These are phyloP conservation scores for Fagus crenata DNA, from an alignment of 306 rosid genomes.

Conservation along the genomic window DNA sequence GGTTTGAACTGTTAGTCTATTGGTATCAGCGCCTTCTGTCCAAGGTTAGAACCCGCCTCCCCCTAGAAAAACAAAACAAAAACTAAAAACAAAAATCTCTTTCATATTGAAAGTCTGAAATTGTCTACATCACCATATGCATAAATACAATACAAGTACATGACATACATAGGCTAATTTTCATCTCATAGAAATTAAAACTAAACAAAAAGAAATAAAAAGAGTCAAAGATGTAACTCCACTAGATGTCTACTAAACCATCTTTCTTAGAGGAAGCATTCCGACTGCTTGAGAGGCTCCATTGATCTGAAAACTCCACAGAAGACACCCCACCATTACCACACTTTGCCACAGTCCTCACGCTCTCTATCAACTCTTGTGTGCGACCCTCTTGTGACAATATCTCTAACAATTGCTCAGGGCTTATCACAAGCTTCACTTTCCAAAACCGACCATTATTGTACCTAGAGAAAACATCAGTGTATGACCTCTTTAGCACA, in stretches of 20 bases:
- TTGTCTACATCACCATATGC: background rate
- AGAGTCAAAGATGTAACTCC: background rate
- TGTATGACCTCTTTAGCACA: slow-evolving; percentile 53
- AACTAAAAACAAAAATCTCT: background rate
- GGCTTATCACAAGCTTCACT: slow-evolving; percentile 76
- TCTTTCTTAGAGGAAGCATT: slow-evolving; percentile 53
- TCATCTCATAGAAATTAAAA: background rate
- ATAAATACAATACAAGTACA: background rate
- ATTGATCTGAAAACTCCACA: slow-evolving; percentile 63
- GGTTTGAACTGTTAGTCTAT: too few species aligned
- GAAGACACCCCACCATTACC: slow-evolving; percentile 39
- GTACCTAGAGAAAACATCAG: slow-evolving; percentile 45
- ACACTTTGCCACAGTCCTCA: slow-evolving; percentile 77
- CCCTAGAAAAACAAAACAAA: too few species aligned
- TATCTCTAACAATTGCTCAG: slow-evolving; percentile 63
- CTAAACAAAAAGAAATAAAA: background rate
- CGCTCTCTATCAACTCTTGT: slow-evolving; percentile 71
- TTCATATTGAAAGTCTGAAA: background rate
- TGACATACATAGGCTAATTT: background rate
- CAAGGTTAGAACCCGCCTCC: too few species aligned
- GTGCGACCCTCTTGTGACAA: slow-evolving; percentile 68
- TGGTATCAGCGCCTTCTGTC: too few species aligned
- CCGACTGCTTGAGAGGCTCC: slow-evolving; percentile 67
- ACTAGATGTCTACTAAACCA: slow-evolving; percentile 41
- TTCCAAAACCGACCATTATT: slow-evolving; percentile 62